Evolutionary conservation across 2,329 filamentous ascomycete species (phyloP).

Genomic region (Arthrobotrys conoides): DNA sequence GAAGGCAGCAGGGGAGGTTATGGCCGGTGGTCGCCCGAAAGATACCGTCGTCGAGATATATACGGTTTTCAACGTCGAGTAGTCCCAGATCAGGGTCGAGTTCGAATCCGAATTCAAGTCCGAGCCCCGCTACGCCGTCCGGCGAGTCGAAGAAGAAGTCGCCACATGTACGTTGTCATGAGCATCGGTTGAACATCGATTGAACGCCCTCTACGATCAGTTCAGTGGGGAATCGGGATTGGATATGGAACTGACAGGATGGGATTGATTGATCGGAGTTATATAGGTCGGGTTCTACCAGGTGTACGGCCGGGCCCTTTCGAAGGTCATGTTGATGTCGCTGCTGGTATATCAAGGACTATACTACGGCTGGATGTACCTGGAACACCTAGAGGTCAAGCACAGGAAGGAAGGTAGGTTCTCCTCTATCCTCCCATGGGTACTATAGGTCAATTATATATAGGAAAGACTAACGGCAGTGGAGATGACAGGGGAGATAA

Average conservation of each 20-base stretch:
- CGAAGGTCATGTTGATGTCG: slow-evolving; percentile 81
- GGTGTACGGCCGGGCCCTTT: slow-evolving; percentile 79
- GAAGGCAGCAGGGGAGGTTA: slow-evolving; percentile 10
- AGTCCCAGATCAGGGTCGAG: background rate
- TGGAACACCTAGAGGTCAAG: slow-evolving; percentile 80
- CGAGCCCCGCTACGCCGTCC: slow-evolving; percentile 20
- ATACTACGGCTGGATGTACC: slow-evolving; percentile 81
- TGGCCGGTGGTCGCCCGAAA: background rate
- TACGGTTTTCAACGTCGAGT: slow-evolving; percentile 33
- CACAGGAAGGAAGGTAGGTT: slow-evolving; percentile 72
- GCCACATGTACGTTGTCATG: slow-evolving; percentile 52
- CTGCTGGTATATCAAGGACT: slow-evolving; percentile 83
- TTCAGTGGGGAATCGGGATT: too few species aligned
- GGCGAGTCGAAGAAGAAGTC: slow-evolving; percentile 47
- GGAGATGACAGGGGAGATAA: slow-evolving; percentile 39
- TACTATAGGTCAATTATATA: background rate
- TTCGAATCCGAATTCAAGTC: background rate
- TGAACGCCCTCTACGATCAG: too few species aligned
- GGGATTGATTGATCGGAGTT: background rate
- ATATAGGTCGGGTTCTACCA: slow-evolving; percentile 77
- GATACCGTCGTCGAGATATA: slow-evolving; percentile 17
- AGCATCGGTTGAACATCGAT: too few species aligned
- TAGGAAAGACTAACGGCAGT: background rate
- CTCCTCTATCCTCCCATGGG: background rate
- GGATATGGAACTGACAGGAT: too few species aligned